Base-by-base conservation (phyloP, 139 green algal species). In the Yamagishiella unicocca region DNA sequence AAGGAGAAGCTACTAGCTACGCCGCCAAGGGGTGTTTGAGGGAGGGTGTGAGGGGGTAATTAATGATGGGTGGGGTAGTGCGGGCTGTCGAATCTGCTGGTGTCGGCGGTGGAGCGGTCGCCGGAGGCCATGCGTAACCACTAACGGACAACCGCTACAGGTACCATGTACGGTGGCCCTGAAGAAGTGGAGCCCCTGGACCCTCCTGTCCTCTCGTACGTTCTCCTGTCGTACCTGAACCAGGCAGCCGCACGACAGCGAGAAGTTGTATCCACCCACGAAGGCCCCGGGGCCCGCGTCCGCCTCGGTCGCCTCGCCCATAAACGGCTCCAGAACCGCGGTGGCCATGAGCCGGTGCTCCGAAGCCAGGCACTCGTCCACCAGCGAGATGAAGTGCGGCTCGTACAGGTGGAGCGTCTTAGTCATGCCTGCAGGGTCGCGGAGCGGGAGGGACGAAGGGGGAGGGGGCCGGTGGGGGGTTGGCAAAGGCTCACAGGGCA, bases 361-460 rank as follows among this genome's bases (percentile, higher is more conserved):
- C 35, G 35, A 45, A 24, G 62, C 35, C 31, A 89, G 61, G n/a
- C 84, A 88, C 72, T 92, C 77, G 7, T 95, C 90, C n/a, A 95
- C 70, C 62, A 95, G 17, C 0, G 90, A 82, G 8, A 95, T 75
- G 80, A 92, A 95, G 24, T 91, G 88, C 2, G 91, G 90, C 68
- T 95, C 93, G 64, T 93, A 95, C 53, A 95, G 87, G 87, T 95
- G 91, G 24, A 95, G 87, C 6, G 89, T 92, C 81, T 93, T 91
- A 22, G 89, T 85, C 37, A 90, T 89, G 50, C 90, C 90, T 93
- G 76, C 1, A 42, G 24, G 54, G 22, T 12, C 64, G 66, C 9
- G 17, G 31, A 8, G 43, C 9, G 66, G 8, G 8, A 74, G 66
- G 29, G 31, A n/a, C n/a, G n/a, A n/a, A n/a, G 31, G 31, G 64